Conservation (phyloP, 1,284 basidiomycete genomes). For the Rhizoctonia solani region DNA sequence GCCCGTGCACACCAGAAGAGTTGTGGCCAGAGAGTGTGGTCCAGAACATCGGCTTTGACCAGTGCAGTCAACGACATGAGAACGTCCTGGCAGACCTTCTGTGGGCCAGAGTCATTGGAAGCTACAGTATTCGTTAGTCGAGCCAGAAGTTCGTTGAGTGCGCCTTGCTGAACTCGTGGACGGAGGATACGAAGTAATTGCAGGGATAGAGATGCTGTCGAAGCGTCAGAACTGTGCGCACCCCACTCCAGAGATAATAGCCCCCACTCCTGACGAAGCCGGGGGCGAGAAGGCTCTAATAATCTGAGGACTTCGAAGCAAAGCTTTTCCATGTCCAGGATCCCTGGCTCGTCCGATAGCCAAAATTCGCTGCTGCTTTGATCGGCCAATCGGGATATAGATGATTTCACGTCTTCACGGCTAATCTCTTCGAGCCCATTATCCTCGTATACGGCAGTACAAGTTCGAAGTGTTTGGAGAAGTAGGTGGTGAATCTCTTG, state of each 20-base stretch:
- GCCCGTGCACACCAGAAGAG: conserved; percentile 88
- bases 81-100: conserved; percentile 80
- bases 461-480: conserved; percentile 79
- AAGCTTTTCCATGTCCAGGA: conserved; percentile 67
- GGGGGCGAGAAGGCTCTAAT: conserved; percentile 69
- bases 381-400: conserved; percentile 35
- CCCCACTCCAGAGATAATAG: conserved; percentile 83
- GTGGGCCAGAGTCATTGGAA: conserved; percentile 55
- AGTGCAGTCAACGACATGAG: conserved; percentile 77
- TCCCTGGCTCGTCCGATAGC: conserved; percentile 41
- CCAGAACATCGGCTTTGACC: conserved; percentile 60
- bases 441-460: conserved; percentile 73
- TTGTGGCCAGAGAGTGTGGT: conserved; percentile 71
- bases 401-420: conserved; percentile 51
- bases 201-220: conserved; percentile 85
- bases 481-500: conserved; percentile 73
- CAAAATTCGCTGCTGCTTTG: conserved; percentile 49
- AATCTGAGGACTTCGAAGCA: conserved; percentile 70
- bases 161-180: conserved; percentile 69
- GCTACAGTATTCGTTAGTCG: conserved; percentile 80
- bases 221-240: conserved; percentile 83
- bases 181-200: conserved; percentile 88
- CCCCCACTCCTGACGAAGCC: conserved; percentile 77
- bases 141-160: conserved; percentile 80
- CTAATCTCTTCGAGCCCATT: conserved; percentile 44